These are phyloP conservation scores for Balansia obtecta DNA, from an alignment of 2,329 filamentous ascomycete genomes.

Conservation along the genomic window DNA sequence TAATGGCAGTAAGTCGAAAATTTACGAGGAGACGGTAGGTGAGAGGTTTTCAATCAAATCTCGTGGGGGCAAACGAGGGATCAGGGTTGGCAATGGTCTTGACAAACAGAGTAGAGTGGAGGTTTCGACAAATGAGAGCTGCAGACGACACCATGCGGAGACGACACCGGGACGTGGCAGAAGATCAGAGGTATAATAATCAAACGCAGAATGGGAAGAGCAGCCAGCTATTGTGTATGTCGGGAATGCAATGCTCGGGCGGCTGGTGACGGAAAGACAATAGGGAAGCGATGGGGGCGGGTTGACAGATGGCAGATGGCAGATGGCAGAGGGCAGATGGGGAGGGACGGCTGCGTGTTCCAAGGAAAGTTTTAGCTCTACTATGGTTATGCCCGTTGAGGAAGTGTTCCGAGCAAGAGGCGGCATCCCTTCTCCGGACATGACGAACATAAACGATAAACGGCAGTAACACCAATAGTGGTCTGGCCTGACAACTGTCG, in stretches of 20 bases:
- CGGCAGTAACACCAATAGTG: too few species aligned
- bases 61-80: neutral
- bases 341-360: neutral
- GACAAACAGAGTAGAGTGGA: neutral
- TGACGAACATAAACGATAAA: too few species aligned
- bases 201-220: neutral
- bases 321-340: too few species aligned
- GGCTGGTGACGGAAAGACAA: constrained; percentile 1
- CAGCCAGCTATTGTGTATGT: constrained; percentile 2
- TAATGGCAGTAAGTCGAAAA: neutral
- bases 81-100: constrained; percentile 1
- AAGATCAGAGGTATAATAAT: neutral
- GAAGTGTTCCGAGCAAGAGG: neutral
- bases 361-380: too few species aligned
- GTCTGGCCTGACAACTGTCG: too few species aligned
- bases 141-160: neutral
- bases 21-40: neutral
- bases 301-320: neutral
- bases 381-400: too few species aligned
- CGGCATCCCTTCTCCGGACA: neutral
- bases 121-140: neutral
- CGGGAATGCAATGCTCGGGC: constrained; percentile 2
- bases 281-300: neutral
- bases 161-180: constrained; percentile 2
- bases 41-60: neutral